A percentile compares a stretch with the other conserved stretches of the same genome.
Evolutionary conservation across 2,329 filamentous ascomycete genomes (phyloP).

Genomic region (Sporothrix inflata): DNA sequence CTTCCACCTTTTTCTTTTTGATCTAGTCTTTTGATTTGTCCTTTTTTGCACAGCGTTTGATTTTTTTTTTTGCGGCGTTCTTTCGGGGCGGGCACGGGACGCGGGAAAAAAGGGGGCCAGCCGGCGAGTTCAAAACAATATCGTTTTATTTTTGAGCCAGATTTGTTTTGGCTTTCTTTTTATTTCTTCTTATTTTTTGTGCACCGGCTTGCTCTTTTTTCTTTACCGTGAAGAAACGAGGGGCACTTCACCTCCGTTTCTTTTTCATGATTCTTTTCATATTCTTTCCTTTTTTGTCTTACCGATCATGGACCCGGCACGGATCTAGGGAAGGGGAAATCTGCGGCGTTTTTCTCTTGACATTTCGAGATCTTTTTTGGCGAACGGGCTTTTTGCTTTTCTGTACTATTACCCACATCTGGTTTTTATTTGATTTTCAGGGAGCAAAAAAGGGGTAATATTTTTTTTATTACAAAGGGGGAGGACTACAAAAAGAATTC

Average conservation of each 20-base stretch:
- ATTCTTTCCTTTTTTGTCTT: background rate
- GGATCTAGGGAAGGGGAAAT: background rate
- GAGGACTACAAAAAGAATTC: background rate
- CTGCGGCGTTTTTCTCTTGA: slow-evolving; percentile 4
- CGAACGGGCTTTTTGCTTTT: background rate
- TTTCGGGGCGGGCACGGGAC: slow-evolving; percentile 13
- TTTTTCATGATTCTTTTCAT: slow-evolving; percentile 13
- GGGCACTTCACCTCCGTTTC: background rate
- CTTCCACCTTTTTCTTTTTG: slow-evolving; percentile 8
- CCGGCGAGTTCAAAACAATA: slow-evolving; percentile 14
- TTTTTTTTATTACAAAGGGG: slow-evolving; percentile 20
- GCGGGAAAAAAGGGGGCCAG: background rate
- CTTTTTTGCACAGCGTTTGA: background rate
- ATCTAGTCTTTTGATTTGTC: slow-evolving; percentile 21
- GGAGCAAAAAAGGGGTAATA: slow-evolving; percentile 19
- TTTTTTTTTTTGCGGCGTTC: slow-evolving; percentile 7
- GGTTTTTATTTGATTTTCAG: background rate
- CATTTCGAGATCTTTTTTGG: background rate
- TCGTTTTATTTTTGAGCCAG: slow-evolving; percentile 15
- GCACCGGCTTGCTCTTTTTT: slow-evolving; percentile 23
- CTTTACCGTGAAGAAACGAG: background rate
- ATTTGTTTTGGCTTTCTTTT: slow-evolving; percentile 7
- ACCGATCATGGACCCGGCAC: slow-evolving; percentile 20
- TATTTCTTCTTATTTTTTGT: slow-evolving; percentile 26
- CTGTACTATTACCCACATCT: slow-evolving; percentile 19